Evolutionary conservation across 768 basidiomycete species (phyloP).

Genomic region (Mycena maculata): DNA sequence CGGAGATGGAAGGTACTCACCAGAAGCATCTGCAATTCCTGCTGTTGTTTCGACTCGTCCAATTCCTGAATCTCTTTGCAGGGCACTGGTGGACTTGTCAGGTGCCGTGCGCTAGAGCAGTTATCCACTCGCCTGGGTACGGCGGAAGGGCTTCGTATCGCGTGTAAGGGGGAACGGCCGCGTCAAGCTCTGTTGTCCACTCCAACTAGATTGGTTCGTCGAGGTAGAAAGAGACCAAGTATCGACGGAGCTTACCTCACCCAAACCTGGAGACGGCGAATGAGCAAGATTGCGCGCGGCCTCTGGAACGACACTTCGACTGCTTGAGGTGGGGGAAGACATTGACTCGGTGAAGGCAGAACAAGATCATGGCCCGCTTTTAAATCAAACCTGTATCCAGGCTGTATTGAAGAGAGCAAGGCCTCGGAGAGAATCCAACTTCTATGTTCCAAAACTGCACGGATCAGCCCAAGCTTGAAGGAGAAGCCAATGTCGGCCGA

Average conservation of each 20-base stretch:
- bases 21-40: slow-evolving; percentile 21
- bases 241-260: not conserved
- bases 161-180: slow-evolving; percentile 5
- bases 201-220: not conserved
- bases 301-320: not conserved
- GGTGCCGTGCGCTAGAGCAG: no score
- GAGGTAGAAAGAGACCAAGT: not conserved
- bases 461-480: slow-evolving; percentile 20
- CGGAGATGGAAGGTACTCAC: not conserved
- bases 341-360: slow-evolving; percentile 5
- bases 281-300: not conserved
- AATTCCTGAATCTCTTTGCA: not conserved
- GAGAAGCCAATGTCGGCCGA: slow-evolving; percentile 15
- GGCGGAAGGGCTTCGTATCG: slow-evolving; percentile 7
- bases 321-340: not conserved
- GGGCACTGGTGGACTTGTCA: not conserved
- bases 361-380: not conserved
- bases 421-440: slow-evolving; percentile 3
- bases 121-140: no score
- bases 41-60: slow-evolving; percentile 13
- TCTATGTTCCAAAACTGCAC: slow-evolving; percentile 20
- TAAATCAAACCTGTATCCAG: slow-evolving; percentile 13
- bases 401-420: slow-evolving; percentile 6
- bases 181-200: not conserved
- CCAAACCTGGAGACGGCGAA: not conserved